These are phyloP conservation scores for Globisporangium alternatum DNA, from an alignment of 352 stramenopile species.

Conservation along the genomic window DNA sequence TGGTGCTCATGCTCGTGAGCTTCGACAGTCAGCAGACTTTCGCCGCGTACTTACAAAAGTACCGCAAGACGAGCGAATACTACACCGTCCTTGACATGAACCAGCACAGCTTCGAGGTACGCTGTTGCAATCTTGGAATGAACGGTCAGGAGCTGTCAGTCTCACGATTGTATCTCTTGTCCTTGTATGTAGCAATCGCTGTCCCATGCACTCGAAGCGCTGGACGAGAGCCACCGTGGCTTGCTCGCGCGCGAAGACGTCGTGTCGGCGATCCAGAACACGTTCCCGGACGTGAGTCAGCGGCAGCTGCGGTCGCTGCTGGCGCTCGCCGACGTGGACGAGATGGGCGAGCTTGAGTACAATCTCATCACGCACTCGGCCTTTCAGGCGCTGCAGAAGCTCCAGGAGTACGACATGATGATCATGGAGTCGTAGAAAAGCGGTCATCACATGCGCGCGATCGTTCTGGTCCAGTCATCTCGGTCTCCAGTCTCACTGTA, in stretches of 20 bases:
- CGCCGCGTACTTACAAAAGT: slow-evolving; percentile 50
- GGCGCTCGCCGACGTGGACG: slow-evolving; percentile 56
- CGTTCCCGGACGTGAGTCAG: slow-evolving; percentile 59
- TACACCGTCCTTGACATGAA: slow-evolving; percentile 77
- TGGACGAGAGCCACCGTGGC: slow-evolving; percentile 59
- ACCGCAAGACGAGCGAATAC: slow-evolving; percentile 74
- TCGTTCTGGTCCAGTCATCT: background rate
- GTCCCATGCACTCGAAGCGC: slow-evolving; percentile 51
- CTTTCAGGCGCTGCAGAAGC: slow-evolving; percentile 74
- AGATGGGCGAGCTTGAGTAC: slow-evolving; percentile 76
- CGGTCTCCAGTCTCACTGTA: slow-evolving; percentile 2
- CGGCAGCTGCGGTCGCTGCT: slow-evolving; percentile 64
- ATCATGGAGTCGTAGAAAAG: slow-evolving; percentile 50
- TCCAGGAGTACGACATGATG: slow-evolving; percentile 85
- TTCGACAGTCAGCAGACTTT: slow-evolving; percentile 67
- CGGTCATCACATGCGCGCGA: too few species aligned
- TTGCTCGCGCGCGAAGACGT: slow-evolving; percentile 58
- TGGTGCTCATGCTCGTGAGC: slow-evolving; percentile 64
- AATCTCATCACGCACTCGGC: slow-evolving; percentile 59
- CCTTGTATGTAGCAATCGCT: slow-evolving; percentile 44
- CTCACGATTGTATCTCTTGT: background rate
- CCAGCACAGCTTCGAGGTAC: slow-evolving; percentile 73
- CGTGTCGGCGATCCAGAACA: slow-evolving; percentile 48
- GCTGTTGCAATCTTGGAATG: background rate
- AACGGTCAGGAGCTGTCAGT: background rate